Conservation (phyloP, 2,329 filamentous ascomycete species). For the Penicillium sp. region DNA sequence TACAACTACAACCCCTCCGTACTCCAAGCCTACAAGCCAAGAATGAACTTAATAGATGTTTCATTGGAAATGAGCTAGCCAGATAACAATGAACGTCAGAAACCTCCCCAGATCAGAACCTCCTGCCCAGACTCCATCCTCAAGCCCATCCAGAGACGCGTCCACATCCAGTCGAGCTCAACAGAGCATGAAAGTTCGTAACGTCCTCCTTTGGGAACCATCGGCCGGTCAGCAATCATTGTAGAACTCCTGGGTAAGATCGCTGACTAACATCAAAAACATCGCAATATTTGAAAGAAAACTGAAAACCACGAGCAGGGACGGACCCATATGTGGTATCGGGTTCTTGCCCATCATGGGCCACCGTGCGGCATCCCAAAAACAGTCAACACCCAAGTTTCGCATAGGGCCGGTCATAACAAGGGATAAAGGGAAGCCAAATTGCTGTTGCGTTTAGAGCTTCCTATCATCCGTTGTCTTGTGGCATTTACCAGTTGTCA, state of each 20-base stretch:
- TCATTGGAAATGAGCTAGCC: neutral
- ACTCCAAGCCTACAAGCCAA: neutral
- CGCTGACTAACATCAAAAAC: neutral
- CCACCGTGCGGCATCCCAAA: neutral
- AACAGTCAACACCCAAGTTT: neutral
- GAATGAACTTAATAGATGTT: neutral
- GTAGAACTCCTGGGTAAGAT: neutral
- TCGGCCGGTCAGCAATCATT: conserved; percentile 1
- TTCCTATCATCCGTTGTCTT: neutral
- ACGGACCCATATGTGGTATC: neutral
- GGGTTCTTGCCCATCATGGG: neutral
- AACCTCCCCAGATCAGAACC: neutral
- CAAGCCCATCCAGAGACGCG: neutral
- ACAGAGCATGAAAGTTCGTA: neutral
- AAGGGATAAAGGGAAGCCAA: neutral
- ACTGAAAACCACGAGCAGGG: neutral
- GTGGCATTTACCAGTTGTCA: conserved; percentile 1
- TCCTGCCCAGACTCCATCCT: conserved; percentile 3
- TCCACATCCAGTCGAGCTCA: neutral
- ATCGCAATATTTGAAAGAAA: neutral
- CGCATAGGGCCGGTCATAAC: neutral
- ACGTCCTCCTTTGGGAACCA: neutral
- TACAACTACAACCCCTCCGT: neutral
- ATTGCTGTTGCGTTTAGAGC: neutral
- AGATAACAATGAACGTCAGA: neutral